Evolutionary conservation across 805 yeast genomes (phyloP), one percentile per base, ranked within the genome.

Genomic region (Suhomyces sp.): DNA sequence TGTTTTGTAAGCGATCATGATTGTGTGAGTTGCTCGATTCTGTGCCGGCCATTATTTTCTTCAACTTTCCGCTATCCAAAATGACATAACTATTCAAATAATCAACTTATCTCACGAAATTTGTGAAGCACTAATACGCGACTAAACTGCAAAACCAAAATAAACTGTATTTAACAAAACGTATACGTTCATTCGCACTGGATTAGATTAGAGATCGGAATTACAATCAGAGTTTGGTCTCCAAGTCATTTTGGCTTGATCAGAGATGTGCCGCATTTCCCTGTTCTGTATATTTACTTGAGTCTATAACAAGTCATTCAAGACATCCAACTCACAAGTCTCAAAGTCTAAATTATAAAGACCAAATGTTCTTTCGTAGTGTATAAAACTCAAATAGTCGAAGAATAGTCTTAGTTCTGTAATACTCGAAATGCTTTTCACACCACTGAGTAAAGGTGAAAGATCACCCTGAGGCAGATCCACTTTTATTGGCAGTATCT

Each of bases 281-380:
- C 31, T 27, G 35, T 31, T 31, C 9, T n/a, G 17, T 31, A n/a
- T 31, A 31, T 31, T 31, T n/a, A 17, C 5, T 10, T 37, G 41
- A 17, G 21, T 17, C 41, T 37, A 37, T 29, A 46, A 19, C 20
- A 89, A 65, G 64, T 91, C 97, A 20, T 67, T 58, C 41, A 81
- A 67, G 1, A 86, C 58, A 66, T 89, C 96, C 4, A 67, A 65
- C 50, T 76, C 75, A 60, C 91, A 83, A 1, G 73, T 67, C 0
- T 67, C 72, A 8, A 49, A 25, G 52, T 73, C 71, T 4, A 68
- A 57, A 15, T 55, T 56, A 40, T 47, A 58, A 33, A 87, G 68
- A 9, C 83, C 78, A 62, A 84, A 89, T 17, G 80, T 78, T 58
- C 84, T 78, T 62, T 86, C 93, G 62, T 82, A 88, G 55, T 82